Percentiles rank a stretch among this genome's conserved stretches.
These are phyloP conservation scores for Coleophoma cylindrospora DNA, from an alignment of 2,329 filamentous ascomycete genomes.

Conservation along the genomic window DNA sequence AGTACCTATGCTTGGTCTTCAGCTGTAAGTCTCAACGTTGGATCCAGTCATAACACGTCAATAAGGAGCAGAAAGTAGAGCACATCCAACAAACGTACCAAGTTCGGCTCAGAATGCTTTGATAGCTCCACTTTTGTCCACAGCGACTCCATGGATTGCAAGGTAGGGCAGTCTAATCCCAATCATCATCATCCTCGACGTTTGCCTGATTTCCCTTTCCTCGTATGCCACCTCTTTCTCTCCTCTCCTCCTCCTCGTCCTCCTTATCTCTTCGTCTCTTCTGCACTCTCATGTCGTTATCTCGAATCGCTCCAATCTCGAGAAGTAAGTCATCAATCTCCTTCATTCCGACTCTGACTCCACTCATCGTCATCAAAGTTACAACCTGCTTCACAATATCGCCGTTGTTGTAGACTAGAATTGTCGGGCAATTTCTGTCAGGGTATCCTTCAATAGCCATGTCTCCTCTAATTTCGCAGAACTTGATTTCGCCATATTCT, in stretches of 20 bases:
- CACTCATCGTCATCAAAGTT: conserved; percentile 76
- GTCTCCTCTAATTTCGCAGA: conserved; percentile 89
- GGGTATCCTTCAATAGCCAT: conserved; percentile 97
- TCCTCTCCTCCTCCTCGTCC: conserved; percentile 23
- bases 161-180: conserved; percentile 39
- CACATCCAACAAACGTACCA: too few species aligned
- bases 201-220: conserved; percentile 14
- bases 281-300: conserved; percentile 70
- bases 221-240: conserved; percentile 23
- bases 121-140: too few species aligned
- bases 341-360: conserved; percentile 63
- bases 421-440: conserved; percentile 89
- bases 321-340: conserved; percentile 80
- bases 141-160: too few species aligned
- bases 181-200: conserved; percentile 41
- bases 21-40: too few species aligned
- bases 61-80: too few species aligned
- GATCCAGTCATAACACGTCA: too few species aligned
- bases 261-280: conserved; percentile 24
- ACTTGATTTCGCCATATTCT: conserved; percentile 93
- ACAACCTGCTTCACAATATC: conserved; percentile 90
- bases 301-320: conserved; percentile 72
- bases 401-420: conserved; percentile 86
- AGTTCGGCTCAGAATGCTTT: too few species aligned
- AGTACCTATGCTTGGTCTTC: too few species aligned